phyloP scores from a whole-genome alignment of 2,329 filamentous ascomycete species.

The Ascochyta pisi region DNA sequence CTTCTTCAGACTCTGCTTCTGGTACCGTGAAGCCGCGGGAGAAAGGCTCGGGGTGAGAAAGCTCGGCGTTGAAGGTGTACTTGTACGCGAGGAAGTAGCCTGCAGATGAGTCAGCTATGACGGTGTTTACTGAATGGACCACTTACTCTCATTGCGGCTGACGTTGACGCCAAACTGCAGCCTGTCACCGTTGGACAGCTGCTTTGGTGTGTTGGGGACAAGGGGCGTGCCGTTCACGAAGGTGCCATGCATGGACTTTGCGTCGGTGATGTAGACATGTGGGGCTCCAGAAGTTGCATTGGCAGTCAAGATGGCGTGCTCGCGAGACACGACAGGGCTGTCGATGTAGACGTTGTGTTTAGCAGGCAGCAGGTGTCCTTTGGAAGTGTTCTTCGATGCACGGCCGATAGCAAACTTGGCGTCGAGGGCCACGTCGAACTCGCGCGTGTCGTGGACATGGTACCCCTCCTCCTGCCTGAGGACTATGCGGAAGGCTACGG shows the following conservation, averaged over 20 bases:
- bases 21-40: conserved; percentile 43
- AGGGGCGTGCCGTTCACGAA: conserved; percentile 56
- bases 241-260: conserved; percentile 68
- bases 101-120: conserved; percentile 23
- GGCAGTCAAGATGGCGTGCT: conserved; percentile 63
- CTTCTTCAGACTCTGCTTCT: conserved; percentile 39
- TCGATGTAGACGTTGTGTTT: conserved; percentile 71
- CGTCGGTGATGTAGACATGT: conserved; percentile 60
- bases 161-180: conserved; percentile 49
- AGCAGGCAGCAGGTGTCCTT: conserved; percentile 51
- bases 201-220: conserved; percentile 25
- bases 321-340: conserved; percentile 73
- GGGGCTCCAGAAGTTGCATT: conserved; percentile 25
- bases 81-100: conserved; percentile 43
- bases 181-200: conserved; percentile 40
- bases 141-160: conserved; percentile 43
- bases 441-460: conserved; percentile 47
- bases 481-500: conserved; percentile 38
- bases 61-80: conserved; percentile 37
- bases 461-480: conserved; percentile 47
- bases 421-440: conserved; percentile 37
- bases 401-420: conserved; percentile 50
- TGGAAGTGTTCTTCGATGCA: conserved; percentile 50
- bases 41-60: conserved; percentile 18
- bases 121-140: background rate